Evolutionary conservation across 805 yeast species (phyloP), one percentile per base, ranked within the genome.

Genomic region (Wickerhamiella domercqiae): DNA sequence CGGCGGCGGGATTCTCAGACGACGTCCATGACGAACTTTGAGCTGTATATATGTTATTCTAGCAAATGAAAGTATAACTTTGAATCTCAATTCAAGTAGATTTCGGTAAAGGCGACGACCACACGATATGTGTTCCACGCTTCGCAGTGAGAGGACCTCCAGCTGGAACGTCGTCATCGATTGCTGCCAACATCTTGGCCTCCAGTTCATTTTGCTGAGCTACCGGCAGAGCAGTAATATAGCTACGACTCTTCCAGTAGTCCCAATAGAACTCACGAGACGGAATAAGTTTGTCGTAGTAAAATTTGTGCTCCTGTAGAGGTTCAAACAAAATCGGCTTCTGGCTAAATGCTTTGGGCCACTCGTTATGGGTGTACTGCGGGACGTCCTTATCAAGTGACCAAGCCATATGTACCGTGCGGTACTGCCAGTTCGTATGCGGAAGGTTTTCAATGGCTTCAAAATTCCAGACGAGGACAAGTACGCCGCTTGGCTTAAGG

Each of bases 401-500:
- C 52, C 63, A 61, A 7, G 60, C 50, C 21, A 50, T 51, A 22
- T 61, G 49, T 3, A 62, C 56, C 13, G 62, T 56, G 32, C 52
- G 45, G 24, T 42, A 43, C 39, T 63, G 62, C 71, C 72, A 64
- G 20, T 53, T 54, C 24, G 53, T 48, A 4, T 51, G 48, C 6
- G 49, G 47, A 34, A 44, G 39, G n/a, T 32, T 17, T 3, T 48
- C 53, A 19, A 47, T 33, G 32, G 48, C 55, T 35, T 73, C 78
- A 43, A 59, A 67, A 52, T 74, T 74, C 80, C 80, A 74, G 38
- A 74, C 63, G 18, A 71, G 49, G 0, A 73, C 78, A 9, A 74
- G 54, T 32, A 55, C 58, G 0, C 76, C 78, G 5, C 49, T 51
- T 2, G 67, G 63, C 42, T 66, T 67, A 46, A 74, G 57, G 0